Conservation (phyloP, 768 basidiomycete genomes). For the Kondoa malvinella region DNA sequence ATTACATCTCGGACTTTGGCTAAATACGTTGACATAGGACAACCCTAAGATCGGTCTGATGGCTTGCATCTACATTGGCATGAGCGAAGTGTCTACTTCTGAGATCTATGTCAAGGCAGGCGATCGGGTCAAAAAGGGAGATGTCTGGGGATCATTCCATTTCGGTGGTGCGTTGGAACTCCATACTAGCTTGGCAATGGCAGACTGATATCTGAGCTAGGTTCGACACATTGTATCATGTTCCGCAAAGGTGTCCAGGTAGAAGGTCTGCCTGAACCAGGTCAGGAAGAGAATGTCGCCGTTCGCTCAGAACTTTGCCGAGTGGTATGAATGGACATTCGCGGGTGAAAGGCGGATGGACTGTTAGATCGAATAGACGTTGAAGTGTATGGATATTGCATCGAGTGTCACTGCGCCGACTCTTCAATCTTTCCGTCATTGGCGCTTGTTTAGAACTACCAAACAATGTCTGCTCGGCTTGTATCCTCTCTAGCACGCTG, state of each 20-base stretch:
- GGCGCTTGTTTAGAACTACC: neutral
- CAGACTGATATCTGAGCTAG: conserved; percentile 29
- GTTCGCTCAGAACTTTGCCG: conserved; percentile 20
- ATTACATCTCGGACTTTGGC: no score
- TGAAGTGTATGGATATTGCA: no score
- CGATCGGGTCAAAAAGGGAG: conserved; percentile 39
- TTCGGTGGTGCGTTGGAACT: neutral
- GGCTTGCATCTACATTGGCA: conserved; percentile 45
- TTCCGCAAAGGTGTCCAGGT: conserved; percentile 37
- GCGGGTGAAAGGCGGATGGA: no score
- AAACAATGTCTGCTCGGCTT: neutral
- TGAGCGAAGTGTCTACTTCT: conserved; percentile 50
- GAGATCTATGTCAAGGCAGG: conserved; percentile 39
- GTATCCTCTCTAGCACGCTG: neutral
- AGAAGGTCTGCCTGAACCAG: conserved; percentile 28
- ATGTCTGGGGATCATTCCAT: conserved; percentile 42
- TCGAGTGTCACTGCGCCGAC: no score
- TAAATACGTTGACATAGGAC: no score
- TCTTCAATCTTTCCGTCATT: no score
- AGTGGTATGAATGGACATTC: conserved; percentile 16
- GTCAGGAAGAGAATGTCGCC: conserved; percentile 30
- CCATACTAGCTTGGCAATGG: neutral
- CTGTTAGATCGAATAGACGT: no score
- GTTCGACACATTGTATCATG: conserved; percentile 40
- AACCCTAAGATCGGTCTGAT: conserved; percentile 42